A percentile compares a stretch with the other conserved stretches of the same genome.
These are phyloP conservation scores for barrel medic (Medicago truncatula) DNA, from an alignment of 306 rosid genomes.

Conservation along the genomic window MtrunA17r5.0-ANR NC_053045.1:3626001-3626500, in stretches of 20 bases:
- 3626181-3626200: not conserved
- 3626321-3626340: too few species aligned
- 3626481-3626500: not conserved
- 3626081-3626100: slow-evolving; percentile 55
- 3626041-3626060: slow-evolving; percentile 55
- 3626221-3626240: not conserved
- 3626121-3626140: slow-evolving; percentile 39
- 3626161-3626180: slow-evolving; percentile 43
- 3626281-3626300: too few species aligned
- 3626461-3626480: not conserved
- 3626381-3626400: not conserved
- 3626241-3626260: not conserved
- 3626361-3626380: not conserved
- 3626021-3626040: slow-evolving; percentile 53
- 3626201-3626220: not conserved
- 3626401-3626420: not conserved
- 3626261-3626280: too few species aligned
- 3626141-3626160: slow-evolving; percentile 45
- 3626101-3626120: slow-evolving; percentile 51
- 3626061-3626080: slow-evolving; percentile 51
- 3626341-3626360: too few species aligned
- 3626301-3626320: too few species aligned
- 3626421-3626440: slow-evolving; percentile 3
- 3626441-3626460: not conserved
- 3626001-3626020: slow-evolving; percentile 57